Base-by-base conservation (phyloP, 176 grass and related monocot genomes). In the Rhynchospora breviuscula region DNA sequence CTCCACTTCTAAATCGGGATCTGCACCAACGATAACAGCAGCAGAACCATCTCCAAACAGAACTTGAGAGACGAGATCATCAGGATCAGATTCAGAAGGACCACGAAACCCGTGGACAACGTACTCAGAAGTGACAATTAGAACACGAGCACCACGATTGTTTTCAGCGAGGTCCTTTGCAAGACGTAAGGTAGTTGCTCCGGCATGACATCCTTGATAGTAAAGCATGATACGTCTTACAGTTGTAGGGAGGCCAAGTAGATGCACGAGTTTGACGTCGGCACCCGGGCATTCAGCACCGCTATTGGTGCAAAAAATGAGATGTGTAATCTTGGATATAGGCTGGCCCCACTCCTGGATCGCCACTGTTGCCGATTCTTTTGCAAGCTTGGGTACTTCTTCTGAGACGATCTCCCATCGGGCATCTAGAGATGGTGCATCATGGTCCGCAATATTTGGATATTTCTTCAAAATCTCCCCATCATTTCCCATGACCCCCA, bases 231-330 rank as follows among this genome's bases (percentile, higher is more conserved):
- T 40, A 40, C 3, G 89, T 83, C 2, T 88, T 63, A 71, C 91
- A 85, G 75, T 88, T 86, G 62, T 89, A 89, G 9, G 89, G 15
- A 59, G 87, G 11, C 91, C 88, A 12, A 93, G 86, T 12, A 93
- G 91, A 9, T 79, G 17, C 26, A 79, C 76, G 5, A 93, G 74
- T 18, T 49, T 63, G 86, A 79, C 83, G 60, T 93, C 91, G 51
- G 65, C 44, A 52, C 65, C 67, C 6, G 87, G 87, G 13, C 85
- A 21, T 69, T 61, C 59, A 85, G 17, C 63, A 60, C 91, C 85
- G 29, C 57, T 83, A 63, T 79, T 92, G 13, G 85, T 92, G 85
- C 79, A 84, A 46, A 92, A 86, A 0, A 92, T 79, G 43, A 92
- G 61, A 69, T 90, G 89, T 22, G 89, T 90, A 75, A 90, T 72